Base-by-base conservation (phyloP, 2,329 filamentous ascomycete species). In the Arthrobotrys iridis region DNA sequence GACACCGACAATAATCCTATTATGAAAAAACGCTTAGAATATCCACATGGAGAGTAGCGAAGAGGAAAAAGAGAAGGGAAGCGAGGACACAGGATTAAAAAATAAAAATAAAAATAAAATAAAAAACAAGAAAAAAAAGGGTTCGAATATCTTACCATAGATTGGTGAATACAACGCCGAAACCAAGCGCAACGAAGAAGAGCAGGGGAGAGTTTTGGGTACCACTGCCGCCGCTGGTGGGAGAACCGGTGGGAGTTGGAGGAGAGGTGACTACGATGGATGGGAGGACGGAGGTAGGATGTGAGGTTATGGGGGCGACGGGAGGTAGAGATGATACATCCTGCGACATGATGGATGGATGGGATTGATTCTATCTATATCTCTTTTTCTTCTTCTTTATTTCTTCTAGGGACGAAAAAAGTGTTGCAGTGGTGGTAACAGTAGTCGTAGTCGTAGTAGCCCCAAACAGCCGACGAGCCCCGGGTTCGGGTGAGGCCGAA, bases 101-200 rank as follows among this genome's bases (percentile, higher is more conserved):
- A 22, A n/a, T 50, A 8, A 52, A 10, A n/a, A n/a, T n/a, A n/a
- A n/a, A n/a, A n/a, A n/a, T n/a, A n/a, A n/a, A n/a, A n/a, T n/a
- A n/a, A n/a, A n/a, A n/a, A n/a, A n/a, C n/a, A n/a, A n/a, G n/a
- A n/a, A n/a, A n/a, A n/a, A n/a, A n/a, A n/a, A n/a, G n/a, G n/a
- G n/a, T 11, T 35, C n/a, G 4, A 10, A 10, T 10, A n/a, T 11
- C 91, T 85, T 87, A 98, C 95, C 95, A 99, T 83, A 99, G 85
- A 83, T 99, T 99, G 58, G 95, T 99, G 81, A 99, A 99, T 46
- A 99, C 95, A 18, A 99, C 95, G 79, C 95, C 95, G 80, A 99
- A 98, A 3, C 95, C 95, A 28, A 99, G 85, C 13, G 95, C 94
- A 67, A 98, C 93, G 82, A 98, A 97, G 84, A 98, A 98, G 4